Evolutionary conservation across 495 filamentous ascomycete genomes (phyloP).

Genomic region (Tuber umbilicatum): DNA sequence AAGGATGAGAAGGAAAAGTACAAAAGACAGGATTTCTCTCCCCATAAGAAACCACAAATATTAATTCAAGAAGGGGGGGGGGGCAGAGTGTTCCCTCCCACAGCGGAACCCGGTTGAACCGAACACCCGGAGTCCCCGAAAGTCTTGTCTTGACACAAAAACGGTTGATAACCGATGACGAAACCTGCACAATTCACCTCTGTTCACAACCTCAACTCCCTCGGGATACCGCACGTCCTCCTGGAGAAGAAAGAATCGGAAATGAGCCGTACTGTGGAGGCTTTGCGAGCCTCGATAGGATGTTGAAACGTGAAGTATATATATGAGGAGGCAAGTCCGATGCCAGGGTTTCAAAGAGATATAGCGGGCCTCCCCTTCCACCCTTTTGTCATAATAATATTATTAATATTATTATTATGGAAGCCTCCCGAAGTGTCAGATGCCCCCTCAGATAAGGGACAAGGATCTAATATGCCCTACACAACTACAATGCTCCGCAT

Average conservation of each 20-base stretch:
- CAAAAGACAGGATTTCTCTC: neutral
- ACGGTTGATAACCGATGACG: constrained; percentile 2
- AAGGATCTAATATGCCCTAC: too few species aligned
- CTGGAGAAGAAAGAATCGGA: neutral
- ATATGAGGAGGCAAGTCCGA: neutral
- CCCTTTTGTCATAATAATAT: neutral
- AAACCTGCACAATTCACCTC: neutral
- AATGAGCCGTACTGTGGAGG: neutral
- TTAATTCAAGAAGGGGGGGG: neutral
- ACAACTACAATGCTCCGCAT: too few species aligned
- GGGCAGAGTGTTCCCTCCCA: neutral
- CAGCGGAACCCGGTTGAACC: neutral
- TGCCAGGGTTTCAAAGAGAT: neutral
- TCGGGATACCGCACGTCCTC: neutral
- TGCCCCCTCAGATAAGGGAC: too few species aligned
- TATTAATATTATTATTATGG: too few species aligned
- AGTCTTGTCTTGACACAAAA: neutral
- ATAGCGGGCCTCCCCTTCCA: neutral
- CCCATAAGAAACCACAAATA: neutral
- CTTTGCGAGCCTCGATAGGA: neutral
- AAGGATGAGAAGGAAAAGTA: neutral
- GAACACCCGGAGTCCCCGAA: neutral
- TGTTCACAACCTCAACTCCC: neutral
- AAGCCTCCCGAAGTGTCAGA: too few species aligned
- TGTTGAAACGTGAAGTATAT: neutral